Base-by-base conservation (phyloP, 345 rosid species). In the Moricandia moricandioides region DNA sequence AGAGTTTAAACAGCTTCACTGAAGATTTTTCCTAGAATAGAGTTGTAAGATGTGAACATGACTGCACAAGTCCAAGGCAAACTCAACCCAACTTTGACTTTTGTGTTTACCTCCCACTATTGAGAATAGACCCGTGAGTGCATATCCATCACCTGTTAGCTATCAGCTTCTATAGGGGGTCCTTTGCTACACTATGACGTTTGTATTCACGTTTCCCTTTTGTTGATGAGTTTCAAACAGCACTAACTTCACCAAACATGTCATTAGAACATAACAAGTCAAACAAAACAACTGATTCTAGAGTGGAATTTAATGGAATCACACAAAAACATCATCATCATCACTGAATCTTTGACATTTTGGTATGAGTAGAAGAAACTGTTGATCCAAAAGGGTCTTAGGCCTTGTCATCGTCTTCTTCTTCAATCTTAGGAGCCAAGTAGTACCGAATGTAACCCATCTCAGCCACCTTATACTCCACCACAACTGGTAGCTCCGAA, bases 371-470 rank as follows among this genome's bases (percentile, higher is more conserved):
- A 49, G 27, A 12, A 30, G 27, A 57, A 52, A 21, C 8, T 51
- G 14, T 61, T 59, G 65, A 10, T 63, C 9, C 18, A 18, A 57
- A 33, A 57, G 13, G 61, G 14, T 67, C 58, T 65, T 78, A 62
- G 21, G 97, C 84, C 73, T 90, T 88, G 76, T 92, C 99, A 3
- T 92, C 97, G 21, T 95, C 99, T 71, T 51, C 58, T 21, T 95
- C 99, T 81, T 95, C 99, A 26, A 92, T 90, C 88, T 95, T 95
- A 31, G 99, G 99, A 67, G 98, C 98, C 87, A 92, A 79, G 81
- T 95, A 95, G 85, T 83, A 95, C 77, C 99, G 85, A 40, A 95
- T 70, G 70, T 90, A 86, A 67, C 99, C 99, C 98, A 95, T 92
- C 82, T 95, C 99, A 40, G 98, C 99, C 67, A 92, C 88, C 90